Evolutionary conservation across 345 rosid species (phyloP), one percentile per base, ranked within the genome.

Genomic region (Orychophragmus violaceus): DNA sequence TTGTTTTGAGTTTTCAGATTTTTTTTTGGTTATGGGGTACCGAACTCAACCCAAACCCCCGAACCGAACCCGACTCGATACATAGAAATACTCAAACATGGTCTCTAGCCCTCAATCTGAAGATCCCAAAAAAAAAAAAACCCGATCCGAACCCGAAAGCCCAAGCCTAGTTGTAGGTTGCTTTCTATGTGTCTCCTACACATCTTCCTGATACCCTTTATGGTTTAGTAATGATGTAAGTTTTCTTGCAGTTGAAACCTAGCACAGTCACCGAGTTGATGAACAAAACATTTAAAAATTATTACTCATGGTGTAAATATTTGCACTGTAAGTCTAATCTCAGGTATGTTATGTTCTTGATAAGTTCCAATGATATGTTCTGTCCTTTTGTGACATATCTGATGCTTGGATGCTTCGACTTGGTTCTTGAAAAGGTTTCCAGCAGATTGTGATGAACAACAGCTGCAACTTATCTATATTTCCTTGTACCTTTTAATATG

Each of bases 401-500:
- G 21, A 57, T 59, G 61, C 4, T 69, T 8, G 55, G 55, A 64
- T 66, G 48, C 32, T 59, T 72, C 29, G 65, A 60, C 51, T 39
- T 55, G 74, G 56, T 57, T 23, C 66, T 77, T 74, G 51, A 48
- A 68, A 81, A 94, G 99, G 82, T 64, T 78, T 74, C 86, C 81
- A 5, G 29, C 8, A 16, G 44, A 35, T 51, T 59, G 64, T 66
- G 83, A 87, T 54, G 22, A 22, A 61, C 86, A 83, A 64, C 96
- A 80, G 66, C 62, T 83, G 44, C 76, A 77, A 69, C 96, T 94
- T 72, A 78, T 94, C 71, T 94, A 90, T 78, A 87, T 87, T 29
- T 82, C 84, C 0, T 84, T 94, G 64, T 94, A 87, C 75, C 93
- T 90, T 73, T 89, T 94, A 46, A 88, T 94, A 71, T 94, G 99